Base-by-base conservation (phyloP, 2,329 filamentous ascomycete species). In the Penicillium freii region DNA sequence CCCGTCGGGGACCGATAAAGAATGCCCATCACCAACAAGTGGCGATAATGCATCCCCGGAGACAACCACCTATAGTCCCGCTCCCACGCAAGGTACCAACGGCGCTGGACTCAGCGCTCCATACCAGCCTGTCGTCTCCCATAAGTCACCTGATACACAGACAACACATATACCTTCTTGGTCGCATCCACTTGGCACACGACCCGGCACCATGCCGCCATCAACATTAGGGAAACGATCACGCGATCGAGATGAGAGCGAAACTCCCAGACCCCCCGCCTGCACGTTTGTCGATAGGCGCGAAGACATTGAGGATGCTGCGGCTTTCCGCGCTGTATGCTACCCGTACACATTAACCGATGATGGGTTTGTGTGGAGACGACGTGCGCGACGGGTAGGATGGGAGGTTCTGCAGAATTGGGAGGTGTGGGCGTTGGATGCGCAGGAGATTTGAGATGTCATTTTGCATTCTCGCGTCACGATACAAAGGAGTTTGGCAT, bases 391-490 rank as follows among this genome's bases (percentile, higher is more conserved):
- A 8, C 70, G 73, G 23, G 73, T 76, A 8, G 69, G 69, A 6
- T 77, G 75, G 73, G 73, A 78, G 5, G 71, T 75, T 5, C 61
- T 78, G 15, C 70, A 74, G 51, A 59, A 75, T 42, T 77, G 76
- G 71, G 77, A 78, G 55, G 74, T 79, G 19, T 79, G 76, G 75
- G 72, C 69, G 8, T 63, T 78, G 59, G 77, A 79, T 62, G 64
- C 71, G 7, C 71, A 75, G 63, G 75, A 78, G 48, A 64, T 66
- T 36, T 62, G 48, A 57, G 5, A 51, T 27, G 7, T 39, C 9
- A 21, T 8, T 11, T 25, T 44, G 13, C 25, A 4, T 42, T 51
- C 27, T 43, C 5, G 39, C 40, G 40, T 53, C 36, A 36, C 13
- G 21, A 34, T 34, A 50, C 23, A 23, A 40, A 29, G 47, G 53